Evolutionary conservation across 1,284 basidiomycete species (phyloP), one percentile per base, ranked within the genome.

Genomic region (Boletus semigastroideus): DNA sequence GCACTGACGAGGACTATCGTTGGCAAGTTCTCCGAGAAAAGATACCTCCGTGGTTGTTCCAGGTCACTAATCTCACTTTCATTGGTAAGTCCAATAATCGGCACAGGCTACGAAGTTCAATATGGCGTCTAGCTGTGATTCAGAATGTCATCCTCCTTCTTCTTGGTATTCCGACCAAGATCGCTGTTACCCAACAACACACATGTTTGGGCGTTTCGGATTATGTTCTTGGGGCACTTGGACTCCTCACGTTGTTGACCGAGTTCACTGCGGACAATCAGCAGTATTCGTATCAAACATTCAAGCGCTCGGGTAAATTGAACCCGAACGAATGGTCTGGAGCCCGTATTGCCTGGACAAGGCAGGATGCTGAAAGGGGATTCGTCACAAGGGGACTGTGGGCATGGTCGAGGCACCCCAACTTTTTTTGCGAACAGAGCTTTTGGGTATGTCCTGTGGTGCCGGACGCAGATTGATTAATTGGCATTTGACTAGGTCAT

Each of bases 181-280:
- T 74, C 49, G 84, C 82, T 48, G 78, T 80, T 34, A 75, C 74
- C 4, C 80, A 84, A 54, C 77, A 85, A 8, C 79, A 84, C 36
- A 72, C 76, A 3, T 55, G 74, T 36, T 77, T 94, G 41, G 69
- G 73, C 42, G 59, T 70, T 1, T 81, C 84, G 17, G 95, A 98
- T 67, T 80, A 82, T 57, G 49, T 79, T n/a, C 76, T 94, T 27
- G 76, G 83, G 2, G 66, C 70, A 0, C 67, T 87, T 0, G 82
- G 84, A 5, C 70, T 94, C 14, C 53, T 82, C 36, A 76, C 83
- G 28, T 69, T 94, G 38, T 74, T 72, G 4, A 58, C 84, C 42
- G 93, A 98, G 66, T 92, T 91, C 70, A 82, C 79, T 1, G 82
- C 93, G 5, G 95, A 98, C 69, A 92, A 95, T 61, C 91, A 95